phyloP scores from a whole-genome alignment of 352 stramenopile species.

The Pythium pyrilobum region DNA sequence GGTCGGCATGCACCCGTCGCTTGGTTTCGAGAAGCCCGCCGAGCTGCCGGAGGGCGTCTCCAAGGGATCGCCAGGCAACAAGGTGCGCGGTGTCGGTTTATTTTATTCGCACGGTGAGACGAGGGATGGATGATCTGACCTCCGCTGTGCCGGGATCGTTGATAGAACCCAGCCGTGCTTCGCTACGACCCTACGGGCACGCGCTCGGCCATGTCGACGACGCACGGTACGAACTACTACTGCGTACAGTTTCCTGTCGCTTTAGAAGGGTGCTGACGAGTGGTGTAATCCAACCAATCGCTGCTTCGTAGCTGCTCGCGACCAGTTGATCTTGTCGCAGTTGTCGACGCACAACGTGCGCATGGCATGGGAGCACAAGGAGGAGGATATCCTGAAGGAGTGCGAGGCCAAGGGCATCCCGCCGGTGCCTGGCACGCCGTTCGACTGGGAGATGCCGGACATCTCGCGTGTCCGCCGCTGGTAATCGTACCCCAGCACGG shows the following conservation, averaged over 20 bases:
- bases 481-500: slow-evolving; percentile 27
- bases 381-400: slow-evolving; percentile 72
- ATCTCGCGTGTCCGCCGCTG: slow-evolving; percentile 60
- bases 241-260: too few species aligned
- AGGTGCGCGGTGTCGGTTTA: slow-evolving; percentile 20
- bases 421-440: slow-evolving; percentile 58
- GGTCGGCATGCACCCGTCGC: slow-evolving; percentile 70
- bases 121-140: not conserved
- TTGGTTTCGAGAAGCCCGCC: slow-evolving; percentile 45
- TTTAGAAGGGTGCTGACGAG: too few species aligned
- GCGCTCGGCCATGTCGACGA: slow-evolving; percentile 82
- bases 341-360: slow-evolving; percentile 72
- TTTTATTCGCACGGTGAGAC: not conserved
- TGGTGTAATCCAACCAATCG: too few species aligned
- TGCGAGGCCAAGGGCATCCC: slow-evolving; percentile 72
- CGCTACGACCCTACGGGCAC: slow-evolving; percentile 81
- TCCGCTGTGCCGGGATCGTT: not conserved
- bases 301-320: slow-evolving; percentile 57
- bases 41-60: slow-evolving; percentile 63
- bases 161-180: slow-evolving; percentile 66
- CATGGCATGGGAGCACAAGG: slow-evolving; percentile 72
- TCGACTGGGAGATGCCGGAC: slow-evolving; percentile 62
- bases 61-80: slow-evolving; percentile 76
- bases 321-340: slow-evolving; percentile 67
- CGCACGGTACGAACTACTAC: slow-evolving; percentile 62